These are phyloP conservation scores for barley (Hordeum vulgare) DNA, from an alignment of 176 grass and related monocot species.

Conservation along the genomic window DNA sequence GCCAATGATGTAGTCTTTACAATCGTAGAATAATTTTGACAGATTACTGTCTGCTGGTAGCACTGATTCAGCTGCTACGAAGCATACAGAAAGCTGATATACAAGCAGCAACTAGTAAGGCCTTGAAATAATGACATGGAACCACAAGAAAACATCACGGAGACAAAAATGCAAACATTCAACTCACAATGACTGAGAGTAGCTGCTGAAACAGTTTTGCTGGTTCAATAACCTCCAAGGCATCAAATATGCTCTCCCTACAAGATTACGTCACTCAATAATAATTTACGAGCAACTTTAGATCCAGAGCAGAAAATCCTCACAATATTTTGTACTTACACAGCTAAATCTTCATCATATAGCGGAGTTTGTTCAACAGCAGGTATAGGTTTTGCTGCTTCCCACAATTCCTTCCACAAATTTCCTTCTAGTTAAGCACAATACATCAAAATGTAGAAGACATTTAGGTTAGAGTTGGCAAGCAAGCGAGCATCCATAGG, in stretches of 20 bases:
- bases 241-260: slow-evolving; percentile 82
- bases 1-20: slow-evolving; percentile 71
- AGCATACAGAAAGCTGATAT: slow-evolving; percentile 70
- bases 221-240: slow-evolving; percentile 74
- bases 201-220: slow-evolving; percentile 81
- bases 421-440: slow-evolving; percentile 56
- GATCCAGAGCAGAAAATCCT: not conserved
- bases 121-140: not conserved
- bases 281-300: slow-evolving; percentile 3
- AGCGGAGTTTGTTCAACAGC: slow-evolving; percentile 89
- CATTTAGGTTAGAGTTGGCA: not conserved
- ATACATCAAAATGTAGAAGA: slow-evolving; percentile 19
- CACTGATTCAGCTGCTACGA: slow-evolving; percentile 55
- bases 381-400: slow-evolving; percentile 76
- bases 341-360: slow-evolving; percentile 95
- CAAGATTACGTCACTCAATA: slow-evolving; percentile 18
- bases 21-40: slow-evolving; percentile 74
- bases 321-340: slow-evolving; percentile 57
- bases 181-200: slow-evolving; percentile 62
- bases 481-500: not conserved
- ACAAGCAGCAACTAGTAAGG: slow-evolving; percentile 18
- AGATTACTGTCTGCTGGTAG: slow-evolving; percentile 50
- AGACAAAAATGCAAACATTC: not conserved
- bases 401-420: slow-evolving; percentile 96
- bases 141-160: not conserved